Base-by-base conservation (phyloP, 2,329 filamentous ascomycete genomes). In the Ceratocystis eucalypticola region DNA sequence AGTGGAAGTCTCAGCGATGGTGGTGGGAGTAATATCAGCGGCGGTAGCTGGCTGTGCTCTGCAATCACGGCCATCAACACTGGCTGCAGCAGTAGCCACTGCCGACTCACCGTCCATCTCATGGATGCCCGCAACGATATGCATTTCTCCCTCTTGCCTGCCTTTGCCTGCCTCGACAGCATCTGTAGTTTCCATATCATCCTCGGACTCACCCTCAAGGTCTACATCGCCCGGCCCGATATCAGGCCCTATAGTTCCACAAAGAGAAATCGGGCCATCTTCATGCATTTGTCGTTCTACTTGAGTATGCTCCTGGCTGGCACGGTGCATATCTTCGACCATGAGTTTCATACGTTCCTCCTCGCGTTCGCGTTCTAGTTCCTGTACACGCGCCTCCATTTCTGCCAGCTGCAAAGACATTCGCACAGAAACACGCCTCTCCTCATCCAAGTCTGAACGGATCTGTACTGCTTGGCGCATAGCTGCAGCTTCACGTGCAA, bases 281-380 rank as follows among this genome's bases (percentile, higher is more conserved):
- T 57, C 59, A 17, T 46, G 41, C 20, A 66, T 66, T 28, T 33
- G 33, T 17, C 25, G 20, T 45, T 67, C 61, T 10, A 46, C 25
- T 28, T 44, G 30, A 5, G 33, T 41, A 6, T 50, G 30, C 46
- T 57, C 59, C 61, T 66, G 57, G 22, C 30, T 66, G 4, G 55
- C 65, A 6, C 65, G 45, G 25, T 61, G 44, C 65, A 66, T 66
- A 22, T 66, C 65, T 6, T 62, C 44, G 6, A 66, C 57, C 44
- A 66, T 62, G 6, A 3, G 48, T 4, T 20, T 61, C 61, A 37
- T 44, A n/a, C 28, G 30, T 25, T 65, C 55, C 46, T 57, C 25
- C 33, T 68, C 57, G 5, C 37, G 41, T 44, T 65, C 63, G 2
- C 5, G 10, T n/a, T 68, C 63, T 59, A 68, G 17, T 25, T 62